These are phyloP conservation scores for Trypanosoma melophagium DNA, from an alignment of 208 protist species.

Conservation along the genomic window DNA sequence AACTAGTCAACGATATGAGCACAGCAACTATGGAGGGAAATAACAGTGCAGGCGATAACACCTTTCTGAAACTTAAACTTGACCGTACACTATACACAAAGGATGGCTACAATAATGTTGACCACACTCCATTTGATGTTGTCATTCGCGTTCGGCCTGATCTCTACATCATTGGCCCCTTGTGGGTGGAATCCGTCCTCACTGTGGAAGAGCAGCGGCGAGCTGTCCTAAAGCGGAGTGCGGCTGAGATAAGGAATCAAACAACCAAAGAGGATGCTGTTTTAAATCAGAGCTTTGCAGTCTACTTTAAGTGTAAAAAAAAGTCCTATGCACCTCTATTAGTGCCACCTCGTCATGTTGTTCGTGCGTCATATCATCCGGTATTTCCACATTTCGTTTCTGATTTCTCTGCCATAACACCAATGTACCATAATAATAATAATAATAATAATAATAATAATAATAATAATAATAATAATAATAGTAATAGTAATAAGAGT, in stretches of 20 bases:
- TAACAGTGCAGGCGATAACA: not conserved
- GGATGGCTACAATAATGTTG: not conserved
- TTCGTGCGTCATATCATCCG: not conserved
- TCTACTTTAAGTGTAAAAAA: not conserved
- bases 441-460: no score
- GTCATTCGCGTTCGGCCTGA: not conserved
- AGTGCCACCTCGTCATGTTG: not conserved
- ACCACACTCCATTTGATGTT: slow-evolving; percentile 2
- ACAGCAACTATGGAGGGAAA: not conserved
- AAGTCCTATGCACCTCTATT: not conserved
- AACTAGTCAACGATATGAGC: not conserved
- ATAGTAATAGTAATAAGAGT: no score
- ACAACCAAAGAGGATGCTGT: not conserved
- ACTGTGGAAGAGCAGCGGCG: not conserved
- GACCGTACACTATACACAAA: not conserved
- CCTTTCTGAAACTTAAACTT: not conserved
- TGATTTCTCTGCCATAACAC: not conserved
- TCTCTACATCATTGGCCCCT: not conserved
- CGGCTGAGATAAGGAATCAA: not conserved
- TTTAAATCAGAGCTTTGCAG: not conserved
- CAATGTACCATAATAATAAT: not conserved
- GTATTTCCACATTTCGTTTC: not conserved
- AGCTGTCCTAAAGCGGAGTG: not conserved
- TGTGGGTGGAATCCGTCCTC: not conserved
- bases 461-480: not conserved